Conservation (phyloP, 2,329 filamentous ascomycete genomes). For the Cladorrhinum sp. region DNA sequence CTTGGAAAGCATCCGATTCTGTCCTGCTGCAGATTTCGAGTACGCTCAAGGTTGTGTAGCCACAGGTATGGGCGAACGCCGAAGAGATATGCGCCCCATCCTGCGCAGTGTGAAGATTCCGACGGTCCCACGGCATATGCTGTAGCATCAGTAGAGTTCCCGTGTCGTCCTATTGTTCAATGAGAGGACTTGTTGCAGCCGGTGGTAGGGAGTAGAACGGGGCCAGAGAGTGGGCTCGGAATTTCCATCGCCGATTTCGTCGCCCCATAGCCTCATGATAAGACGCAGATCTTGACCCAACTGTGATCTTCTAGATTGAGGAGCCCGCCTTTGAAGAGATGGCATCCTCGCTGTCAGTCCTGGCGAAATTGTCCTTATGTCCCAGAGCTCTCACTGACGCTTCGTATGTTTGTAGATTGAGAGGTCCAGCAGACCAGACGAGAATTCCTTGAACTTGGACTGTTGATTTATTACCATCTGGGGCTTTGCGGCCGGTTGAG, state of each 20-base stretch:
- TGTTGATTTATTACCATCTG: slow-evolving; percentile 3
- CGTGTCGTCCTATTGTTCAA: neutral
- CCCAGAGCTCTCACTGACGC: slow-evolving; percentile 41
- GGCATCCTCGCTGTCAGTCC: too few relatives aligned
- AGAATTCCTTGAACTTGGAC: slow-evolving; percentile 68
- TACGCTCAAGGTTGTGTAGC: neutral
- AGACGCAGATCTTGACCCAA: neutral
- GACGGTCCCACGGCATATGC: slow-evolving; percentile 23
- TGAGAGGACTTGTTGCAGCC: slow-evolving; percentile 5
- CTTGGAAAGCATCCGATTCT: neutral
- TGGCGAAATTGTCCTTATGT: too few relatives aligned
- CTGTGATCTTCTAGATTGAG: neutral
- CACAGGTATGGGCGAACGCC: neutral
- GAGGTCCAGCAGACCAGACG: slow-evolving; percentile 71
- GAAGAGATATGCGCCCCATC: neutral
- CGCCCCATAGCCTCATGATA: neutral
- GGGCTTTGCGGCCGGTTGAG: slow-evolving; percentile 10
- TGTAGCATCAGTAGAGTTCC: slow-evolving; percentile 12
- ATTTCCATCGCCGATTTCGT: neutral
- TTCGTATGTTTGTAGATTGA: slow-evolving; percentile 72
- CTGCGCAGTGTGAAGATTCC: neutral
- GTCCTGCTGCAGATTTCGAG: neutral
- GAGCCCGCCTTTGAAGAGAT: too few relatives aligned
- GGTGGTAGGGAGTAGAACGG: slow-evolving; percentile 1
- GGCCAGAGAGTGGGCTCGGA: neutral